Evolutionary conservation across 768 basidiomycete genomes (phyloP).

Genomic region (Phanerodontia chrysosporium): DNA sequence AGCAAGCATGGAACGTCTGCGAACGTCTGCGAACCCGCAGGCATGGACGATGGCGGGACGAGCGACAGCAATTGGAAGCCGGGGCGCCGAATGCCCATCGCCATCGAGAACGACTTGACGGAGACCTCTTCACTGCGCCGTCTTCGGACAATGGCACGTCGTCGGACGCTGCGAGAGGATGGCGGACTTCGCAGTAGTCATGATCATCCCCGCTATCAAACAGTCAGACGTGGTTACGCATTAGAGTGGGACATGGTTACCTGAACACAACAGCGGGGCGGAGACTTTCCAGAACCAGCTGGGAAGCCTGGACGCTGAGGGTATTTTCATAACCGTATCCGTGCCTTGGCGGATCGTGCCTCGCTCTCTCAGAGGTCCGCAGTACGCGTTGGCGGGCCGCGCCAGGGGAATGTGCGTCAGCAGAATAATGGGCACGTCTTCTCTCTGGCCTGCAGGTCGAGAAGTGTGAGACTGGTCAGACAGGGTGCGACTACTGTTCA

Average conservation of each 20-base stretch:
- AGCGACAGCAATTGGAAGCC: conserved; percentile 85
- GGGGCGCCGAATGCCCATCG: conserved; percentile 78
- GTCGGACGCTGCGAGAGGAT: conserved; percentile 30
- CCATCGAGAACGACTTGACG: conserved; percentile 87
- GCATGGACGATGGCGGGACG: conserved; percentile 33
- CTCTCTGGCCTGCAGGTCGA: not conserved
- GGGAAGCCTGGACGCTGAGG: conserved; percentile 74
- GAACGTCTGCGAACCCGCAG: conserved; percentile 31
- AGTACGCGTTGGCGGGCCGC: conserved; percentile 66
- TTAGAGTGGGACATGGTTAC: conserved; percentile 28
- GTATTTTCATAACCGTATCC: conserved; percentile 78
- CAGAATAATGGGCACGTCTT: conserved; percentile 52
- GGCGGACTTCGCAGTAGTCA: conserved; percentile 84
- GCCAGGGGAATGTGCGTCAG: conserved; percentile 86
- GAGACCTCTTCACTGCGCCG: conserved; percentile 66
- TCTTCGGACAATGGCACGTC: conserved; percentile 14
- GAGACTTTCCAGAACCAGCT: conserved; percentile 66
- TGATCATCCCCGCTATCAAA: conserved; percentile 82
- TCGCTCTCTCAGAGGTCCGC: conserved; percentile 73
- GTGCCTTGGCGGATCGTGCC: conserved; percentile 71
- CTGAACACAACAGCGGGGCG: conserved; percentile 70
- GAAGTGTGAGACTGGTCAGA: not conserved
- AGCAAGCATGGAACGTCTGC: conserved; percentile 69
- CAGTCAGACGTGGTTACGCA: not conserved
- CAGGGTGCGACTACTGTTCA: not conserved